Conservation (phyloP, 169 alveolate species). For the Neospora caninum region DNA sequence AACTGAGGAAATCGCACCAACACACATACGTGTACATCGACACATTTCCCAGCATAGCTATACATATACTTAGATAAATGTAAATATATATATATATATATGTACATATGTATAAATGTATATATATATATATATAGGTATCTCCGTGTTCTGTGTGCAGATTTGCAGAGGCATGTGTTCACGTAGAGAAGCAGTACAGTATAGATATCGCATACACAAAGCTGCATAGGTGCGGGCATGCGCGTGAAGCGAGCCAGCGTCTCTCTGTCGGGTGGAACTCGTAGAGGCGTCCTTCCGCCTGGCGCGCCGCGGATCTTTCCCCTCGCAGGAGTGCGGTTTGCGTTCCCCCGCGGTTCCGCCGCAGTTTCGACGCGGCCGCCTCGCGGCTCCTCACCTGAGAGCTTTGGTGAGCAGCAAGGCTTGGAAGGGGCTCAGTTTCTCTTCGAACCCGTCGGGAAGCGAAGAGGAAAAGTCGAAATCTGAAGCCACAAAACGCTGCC, state of each 20-base stretch:
- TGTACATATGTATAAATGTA: background rate
- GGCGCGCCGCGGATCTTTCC: no score
- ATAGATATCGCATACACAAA: no score
- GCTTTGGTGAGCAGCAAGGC: slow-evolving; percentile 91
- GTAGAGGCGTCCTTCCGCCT: no score
- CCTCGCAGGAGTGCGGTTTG: background rate
- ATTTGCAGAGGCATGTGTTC: no score
- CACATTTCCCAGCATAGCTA: no score
- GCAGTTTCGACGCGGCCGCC: background rate
- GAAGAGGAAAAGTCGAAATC: background rate
- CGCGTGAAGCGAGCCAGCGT: no score
- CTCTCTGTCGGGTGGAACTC: no score
- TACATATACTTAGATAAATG: background rate
- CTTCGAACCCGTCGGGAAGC: slow-evolving; percentile 78
- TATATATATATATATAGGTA: background rate
- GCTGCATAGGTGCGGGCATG: no score
- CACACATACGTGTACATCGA: no score
- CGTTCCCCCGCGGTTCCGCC: background rate
- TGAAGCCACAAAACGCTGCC: background rate
- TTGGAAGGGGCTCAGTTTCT: slow-evolving; percentile 87
- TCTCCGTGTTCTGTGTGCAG: no score
- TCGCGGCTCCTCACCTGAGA: slow-evolving; percentile 71
- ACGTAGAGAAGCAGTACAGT: no score
- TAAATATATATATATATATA: background rate
- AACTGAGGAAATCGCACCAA: no score